Conservation (phyloP, 352 stramenopile genomes). For the Phytopythium sindhum region DNA sequence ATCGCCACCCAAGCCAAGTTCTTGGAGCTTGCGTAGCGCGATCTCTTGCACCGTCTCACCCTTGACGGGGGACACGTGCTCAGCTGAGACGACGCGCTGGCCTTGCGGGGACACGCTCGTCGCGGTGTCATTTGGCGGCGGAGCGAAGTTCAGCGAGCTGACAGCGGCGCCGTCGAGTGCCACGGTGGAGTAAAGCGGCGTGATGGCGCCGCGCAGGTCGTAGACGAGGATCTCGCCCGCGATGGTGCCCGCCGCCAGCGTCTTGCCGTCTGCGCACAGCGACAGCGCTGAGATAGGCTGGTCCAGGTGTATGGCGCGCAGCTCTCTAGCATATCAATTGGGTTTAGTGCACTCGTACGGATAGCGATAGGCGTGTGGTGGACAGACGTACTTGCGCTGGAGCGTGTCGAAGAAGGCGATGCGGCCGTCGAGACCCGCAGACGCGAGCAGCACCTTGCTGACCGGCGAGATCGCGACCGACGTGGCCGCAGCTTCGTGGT, state of each 20-base stretch:
- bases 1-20: constrained; percentile 10
- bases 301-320: constrained; percentile 54
- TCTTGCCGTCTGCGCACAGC: constrained; percentile 65
- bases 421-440: constrained; percentile 55
- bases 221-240: constrained; percentile 58
- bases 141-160: constrained; percentile 59
- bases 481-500: constrained; percentile 56
- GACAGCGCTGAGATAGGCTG: constrained; percentile 53
- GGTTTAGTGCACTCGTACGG: background rate
- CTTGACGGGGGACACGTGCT: constrained; percentile 35
- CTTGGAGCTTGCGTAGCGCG: constrained; percentile 38
- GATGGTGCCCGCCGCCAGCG: constrained; percentile 48
- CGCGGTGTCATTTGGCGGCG: constrained; percentile 26
- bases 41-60: constrained; percentile 41
- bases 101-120: constrained; percentile 27
- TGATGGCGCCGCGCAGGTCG: constrained; percentile 63
- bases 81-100: constrained; percentile 40
- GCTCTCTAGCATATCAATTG: constrained; percentile 28
- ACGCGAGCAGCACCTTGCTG: constrained; percentile 63
- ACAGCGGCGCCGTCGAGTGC: constrained; percentile 39
- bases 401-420: constrained; percentile 74
- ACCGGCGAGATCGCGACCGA: constrained; percentile 60
- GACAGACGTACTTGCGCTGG: constrained; percentile 44
- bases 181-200: constrained; percentile 40
- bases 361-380: background rate